Evolutionary conservation across 2,329 filamentous ascomycete species (phyloP).

Genomic region (Phaeomoniella chlamydospora): DNA sequence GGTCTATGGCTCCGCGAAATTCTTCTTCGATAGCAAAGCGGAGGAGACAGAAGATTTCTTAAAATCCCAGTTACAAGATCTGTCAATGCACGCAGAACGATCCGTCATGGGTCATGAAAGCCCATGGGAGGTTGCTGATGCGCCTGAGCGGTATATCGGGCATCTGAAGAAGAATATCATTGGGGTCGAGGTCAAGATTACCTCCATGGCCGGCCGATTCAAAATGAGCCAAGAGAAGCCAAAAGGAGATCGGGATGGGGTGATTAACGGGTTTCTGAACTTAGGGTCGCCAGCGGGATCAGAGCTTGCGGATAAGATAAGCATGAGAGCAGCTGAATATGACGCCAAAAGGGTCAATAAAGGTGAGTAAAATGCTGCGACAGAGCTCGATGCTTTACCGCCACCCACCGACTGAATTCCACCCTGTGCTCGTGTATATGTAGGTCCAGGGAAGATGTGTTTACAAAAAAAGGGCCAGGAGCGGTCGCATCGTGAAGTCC

Average conservation of each 20-base stretch:
- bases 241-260: constrained; percentile 38
- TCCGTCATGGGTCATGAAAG: constrained; percentile 41
- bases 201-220: constrained; percentile 43
- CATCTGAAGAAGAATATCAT: constrained; percentile 45
- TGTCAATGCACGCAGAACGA: constrained; percentile 37
- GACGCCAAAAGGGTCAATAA: too few relatives aligned
- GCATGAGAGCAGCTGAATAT: too few relatives aligned
- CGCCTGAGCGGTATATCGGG: constrained; percentile 40
- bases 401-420: too few relatives aligned
- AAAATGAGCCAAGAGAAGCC: constrained; percentile 53
- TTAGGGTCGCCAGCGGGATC: constrained; percentile 24
- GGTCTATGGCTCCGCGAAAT: constrained; percentile 42
- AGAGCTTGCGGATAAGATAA: constrained; percentile 18
- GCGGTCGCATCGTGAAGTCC: too few relatives aligned
- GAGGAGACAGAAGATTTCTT: constrained; percentile 34
- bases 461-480: too few relatives aligned
- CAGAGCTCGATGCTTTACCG: too few relatives aligned
- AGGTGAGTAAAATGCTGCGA: too few relatives aligned
- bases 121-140: constrained; percentile 44
- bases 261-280: constrained; percentile 39
- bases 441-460: too few relatives aligned
- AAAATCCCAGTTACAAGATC: constrained; percentile 34
- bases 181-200: constrained; percentile 45
- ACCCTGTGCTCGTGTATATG: too few relatives aligned
- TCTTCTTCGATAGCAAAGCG: constrained; percentile 37